phyloP scores from a whole-genome alignment of 192 early-diverging fungal genomes.

The Umbelopsis sp. region DNA sequence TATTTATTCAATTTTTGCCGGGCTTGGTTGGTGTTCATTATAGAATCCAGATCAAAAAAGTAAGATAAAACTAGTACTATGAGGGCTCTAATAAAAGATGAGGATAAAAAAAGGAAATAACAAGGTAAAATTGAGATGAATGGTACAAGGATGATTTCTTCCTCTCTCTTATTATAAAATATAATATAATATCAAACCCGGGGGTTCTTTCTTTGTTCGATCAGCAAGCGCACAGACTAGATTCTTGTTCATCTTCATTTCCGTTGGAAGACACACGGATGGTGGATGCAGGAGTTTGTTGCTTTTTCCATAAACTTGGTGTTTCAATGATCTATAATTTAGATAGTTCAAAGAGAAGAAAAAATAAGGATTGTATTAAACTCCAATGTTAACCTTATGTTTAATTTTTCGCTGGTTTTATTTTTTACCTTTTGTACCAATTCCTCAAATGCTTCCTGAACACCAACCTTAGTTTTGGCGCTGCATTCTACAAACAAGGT shows the following conservation, averaged over 20 bases:
- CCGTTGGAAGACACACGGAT: slow-evolving; percentile 23
- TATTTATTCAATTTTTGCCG: too few species aligned
- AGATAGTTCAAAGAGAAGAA: too few species aligned
- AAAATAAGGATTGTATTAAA: not conserved
- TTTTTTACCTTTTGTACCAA: slow-evolving; percentile 87
- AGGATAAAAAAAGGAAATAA: too few species aligned
- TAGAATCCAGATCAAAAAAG: too few species aligned
- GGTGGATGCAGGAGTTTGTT: slow-evolving; percentile 26
- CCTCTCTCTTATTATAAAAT: not conserved
- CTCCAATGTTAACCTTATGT: not conserved
- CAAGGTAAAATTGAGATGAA: too few species aligned
- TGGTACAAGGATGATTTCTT: too few species aligned
- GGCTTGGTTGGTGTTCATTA: too few species aligned
- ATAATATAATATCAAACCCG: not conserved
- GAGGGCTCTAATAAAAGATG: too few species aligned
- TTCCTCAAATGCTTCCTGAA: slow-evolving; percentile 93
- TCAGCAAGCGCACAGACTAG: slow-evolving; percentile 26
- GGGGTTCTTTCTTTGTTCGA: not conserved
- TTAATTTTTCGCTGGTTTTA: slow-evolving; percentile 18
- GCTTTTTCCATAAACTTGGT: slow-evolving; percentile 68
- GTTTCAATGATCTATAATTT: slow-evolving; percentile 63
- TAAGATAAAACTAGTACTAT: too few species aligned
- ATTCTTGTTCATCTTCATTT: slow-evolving; percentile 9
- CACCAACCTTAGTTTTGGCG: slow-evolving; percentile 92
- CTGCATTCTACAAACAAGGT: slow-evolving; percentile 96